Base-by-base conservation (phyloP, 2,329 filamentous ascomycete genomes). In the Aspergillus fischeri region DNA sequence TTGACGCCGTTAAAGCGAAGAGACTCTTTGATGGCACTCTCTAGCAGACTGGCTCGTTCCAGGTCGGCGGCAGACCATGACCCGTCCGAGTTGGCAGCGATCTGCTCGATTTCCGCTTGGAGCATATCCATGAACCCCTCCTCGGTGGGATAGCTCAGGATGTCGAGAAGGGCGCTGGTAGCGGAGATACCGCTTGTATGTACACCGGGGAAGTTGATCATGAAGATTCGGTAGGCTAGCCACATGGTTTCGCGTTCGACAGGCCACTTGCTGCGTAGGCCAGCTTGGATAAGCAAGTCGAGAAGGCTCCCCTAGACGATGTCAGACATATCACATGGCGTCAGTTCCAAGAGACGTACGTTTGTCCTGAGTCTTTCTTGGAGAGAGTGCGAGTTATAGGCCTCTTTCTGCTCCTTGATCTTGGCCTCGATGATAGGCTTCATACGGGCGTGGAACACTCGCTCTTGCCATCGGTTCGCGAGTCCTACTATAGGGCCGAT, bases 191-290 rank as follows among this genome's bases (percentile, higher is more conserved):
- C 58, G 41, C 55, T 60, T 3, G 58, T 60, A 41, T 60, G 58
- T n/a, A 60, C 58, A 9, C 58, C 58, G 41, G 58, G 55, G 42
- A 60, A 60, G 51, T 60, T 60, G 41, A 60, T 55, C 58, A 60
- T 60, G 47, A 60, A 60, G 45, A 60, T 51, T 11, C 58, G 28
- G 28, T 60, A 60, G 5, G 58, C 56, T 17, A 60, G 35, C 58
- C 58, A 60, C 58, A 60, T 60, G 3, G 58, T 55, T 0, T 57
- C 56, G 21, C 45, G 32, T 42, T 60, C 58, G 10, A 60, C 56
- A 11, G 58, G 56, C 58, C 58, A 60, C 35, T 60, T 60, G 52
- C 58, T 60, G 24, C 56, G 55, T 1, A 60, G 50, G 7, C 58
- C 58, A 5, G 55, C 24, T 21, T 51, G 53, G 21, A 60, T 53